Conservation (phyloP, 257 asterid genomes). For the Leonotis leonurus region DNA sequence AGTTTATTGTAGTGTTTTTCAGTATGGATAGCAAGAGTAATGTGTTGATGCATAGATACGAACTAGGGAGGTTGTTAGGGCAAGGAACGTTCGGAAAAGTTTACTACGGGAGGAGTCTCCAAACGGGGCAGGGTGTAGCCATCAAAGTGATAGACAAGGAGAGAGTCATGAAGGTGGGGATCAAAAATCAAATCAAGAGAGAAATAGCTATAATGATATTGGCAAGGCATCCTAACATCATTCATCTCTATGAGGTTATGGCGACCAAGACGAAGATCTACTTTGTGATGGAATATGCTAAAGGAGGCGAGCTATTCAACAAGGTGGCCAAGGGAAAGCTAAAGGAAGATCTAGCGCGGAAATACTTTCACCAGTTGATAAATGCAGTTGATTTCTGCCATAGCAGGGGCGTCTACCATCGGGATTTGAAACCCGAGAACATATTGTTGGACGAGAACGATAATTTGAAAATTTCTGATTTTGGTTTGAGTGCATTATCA, state of each 20-base stretch:
- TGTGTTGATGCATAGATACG: constrained; percentile 60
- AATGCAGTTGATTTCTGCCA: constrained; percentile 87
- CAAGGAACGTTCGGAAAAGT: constrained; percentile 93
- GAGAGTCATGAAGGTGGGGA: constrained; percentile 54
- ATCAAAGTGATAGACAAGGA: constrained; percentile 81
- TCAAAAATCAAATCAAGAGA: constrained; percentile 63
- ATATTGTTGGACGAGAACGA: constrained; percentile 71
- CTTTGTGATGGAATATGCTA: constrained; percentile 70
- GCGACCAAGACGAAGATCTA: constrained; percentile 86
- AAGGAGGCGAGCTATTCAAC: constrained; percentile 88
- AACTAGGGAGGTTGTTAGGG: constrained; percentile 79
- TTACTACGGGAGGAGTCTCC: constrained; percentile 52
- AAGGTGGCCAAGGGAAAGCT: constrained; percentile 68
- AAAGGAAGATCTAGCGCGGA: constrained; percentile 54
- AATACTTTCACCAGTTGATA: constrained; percentile 65
- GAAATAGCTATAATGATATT: constrained; percentile 73
- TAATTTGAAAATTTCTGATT: constrained; percentile 70
- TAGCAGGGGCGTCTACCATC: constrained; percentile 77
- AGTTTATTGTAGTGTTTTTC: constrained; percentile 6
- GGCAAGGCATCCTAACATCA: constrained; percentile 62
- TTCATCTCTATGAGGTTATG: constrained; percentile 80
- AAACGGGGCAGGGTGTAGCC: constrained; percentile 70
- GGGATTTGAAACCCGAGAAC: constrained; percentile 83
- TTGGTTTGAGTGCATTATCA: constrained; percentile 76
- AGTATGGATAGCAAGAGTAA: constrained; percentile 42